Evolutionary conservation across 2,329 filamentous ascomycete species (phyloP), one percentile per base, ranked within the genome.

Genomic region (Epichloe typhina): DNA sequence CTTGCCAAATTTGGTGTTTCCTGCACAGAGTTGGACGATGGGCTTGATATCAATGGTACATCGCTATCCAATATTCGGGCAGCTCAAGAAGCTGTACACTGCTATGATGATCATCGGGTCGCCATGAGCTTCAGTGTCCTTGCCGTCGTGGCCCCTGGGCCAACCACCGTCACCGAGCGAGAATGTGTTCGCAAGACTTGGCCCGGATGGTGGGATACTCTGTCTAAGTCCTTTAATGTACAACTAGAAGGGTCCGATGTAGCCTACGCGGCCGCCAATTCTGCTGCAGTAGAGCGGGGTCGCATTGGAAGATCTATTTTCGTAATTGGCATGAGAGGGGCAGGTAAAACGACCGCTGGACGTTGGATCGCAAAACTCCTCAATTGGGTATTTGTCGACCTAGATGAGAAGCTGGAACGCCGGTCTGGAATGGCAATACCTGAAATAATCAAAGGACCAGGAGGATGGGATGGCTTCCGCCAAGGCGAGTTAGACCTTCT

Each of bases 71-170:
- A 70, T 6, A 63, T 86, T 17, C 64, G 65, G 31, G 64, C 79
- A 36, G 83, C 86, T 1, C 65, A 71, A n/a, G 76, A 72, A 8
- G 82, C 85, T 33, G 78, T 98, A 42, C 84, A 86, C 69, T 97
- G 91, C 70, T 98, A 97, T 58, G 93, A 98, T 63, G 93, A 98
- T 62, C 93, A 98, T 65, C 86, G 93, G 53, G 89, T 98, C 12
- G 93, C 93, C 23, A 98, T 98, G 89, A 96, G 91, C 68, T 95
- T 98, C 69, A 93, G 89, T 57, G 89, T 98, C 6, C 73, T 98
- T 15, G 81, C 88, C 12, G 71, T 88, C 17, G 79, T 84, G 33
- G 77, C 85, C 0, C 83, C 86, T 1, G 68, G 79, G 7, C 77
- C 87, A 0, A 84, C 88, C 0, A 69, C 95, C 15, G 82, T 98